Evolutionary conservation across 257 asterid genomes (phyloP), one percentile per base, ranked within the genome.

Genomic region (Salvia miltiorrhiza): DNA sequence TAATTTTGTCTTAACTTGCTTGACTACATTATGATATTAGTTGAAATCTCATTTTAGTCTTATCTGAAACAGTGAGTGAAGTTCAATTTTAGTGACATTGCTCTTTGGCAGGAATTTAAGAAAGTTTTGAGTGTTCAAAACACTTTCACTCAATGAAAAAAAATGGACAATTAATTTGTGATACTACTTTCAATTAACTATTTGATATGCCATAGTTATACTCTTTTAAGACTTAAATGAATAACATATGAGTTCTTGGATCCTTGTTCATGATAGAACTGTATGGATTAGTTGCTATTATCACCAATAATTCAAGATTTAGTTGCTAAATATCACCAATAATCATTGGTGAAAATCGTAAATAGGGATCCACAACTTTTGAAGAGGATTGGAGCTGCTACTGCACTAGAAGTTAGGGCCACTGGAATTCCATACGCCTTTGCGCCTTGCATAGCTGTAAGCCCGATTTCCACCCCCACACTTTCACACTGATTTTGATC

Each of bases 391-490:
- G 95, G 95, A 65, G 92, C 92, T 54, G 95, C 95, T 8, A 88
- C 95, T 67, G 95, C 95, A 37, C 80, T 82, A 41, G 95, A 88
- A 88, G 83, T 88, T 52, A 86, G 95, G 64, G 95, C 95, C 32
- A 88, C 95, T 0, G 95, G 95, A 69, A 88, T 88, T 73, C 88
- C 72, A n/a, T 86, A 88, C 32, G 87, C 82, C n/a, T 86, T 88
- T 49, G 79, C 95, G 13, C 95, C 95, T 52, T 88, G 95, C 81
- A 80, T 88, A 28, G 95, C 95, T 67, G 95, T 88, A 74, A 79
- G 85, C n/a, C 28, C 21, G 44, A 39, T 21, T 9, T 14, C 17
- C 32, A 1, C 55, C 24, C 52, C 28, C 16, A 14, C 40, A 2
- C 44, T 56, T 12, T 16, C 20, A n/a, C 2, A 7, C 16, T 43